Conservation (phyloP, 2,329 filamentous ascomycete genomes). For the Paecilomyces fulvus region DNA sequence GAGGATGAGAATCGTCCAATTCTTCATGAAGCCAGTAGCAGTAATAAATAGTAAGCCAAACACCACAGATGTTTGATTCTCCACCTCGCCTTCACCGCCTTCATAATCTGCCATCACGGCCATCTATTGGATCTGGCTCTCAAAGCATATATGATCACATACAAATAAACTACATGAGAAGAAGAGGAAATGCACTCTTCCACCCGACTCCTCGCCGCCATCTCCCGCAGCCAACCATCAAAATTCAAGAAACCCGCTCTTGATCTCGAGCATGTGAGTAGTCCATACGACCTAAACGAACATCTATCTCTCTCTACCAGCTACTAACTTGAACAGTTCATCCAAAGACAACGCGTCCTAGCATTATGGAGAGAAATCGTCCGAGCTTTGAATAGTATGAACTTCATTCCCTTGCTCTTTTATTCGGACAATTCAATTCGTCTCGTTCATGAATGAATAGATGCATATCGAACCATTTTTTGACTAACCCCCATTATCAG, state of each 20-base stretch:
- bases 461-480: background rate
- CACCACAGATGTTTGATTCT: background rate
- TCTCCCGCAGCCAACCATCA: conserved; percentile 21
- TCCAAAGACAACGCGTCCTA: conserved; percentile 36
- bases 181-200: conserved; percentile 21
- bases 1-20: too few species aligned
- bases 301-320: conserved; percentile 4
- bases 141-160: background rate
- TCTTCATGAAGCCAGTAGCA: too few species aligned
- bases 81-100: background rate
- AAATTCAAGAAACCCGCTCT: conserved; percentile 28
- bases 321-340: conserved; percentile 22
- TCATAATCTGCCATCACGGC: background rate
- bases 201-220: conserved; percentile 17
- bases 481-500: conserved; percentile 10
- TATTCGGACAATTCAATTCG: background rate
- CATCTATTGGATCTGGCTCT: background rate
- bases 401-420: background rate
- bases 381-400: conserved; percentile 30
- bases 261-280: conserved; percentile 31
- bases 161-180: background rate
- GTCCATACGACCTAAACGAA: background rate
- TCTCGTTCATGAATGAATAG: background rate
- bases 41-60: background rate
- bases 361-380: conserved; percentile 36